Percentiles rank a stretch among this genome's conserved stretches.
These are phyloP conservation scores for Clavispora carvajalis DNA, from an alignment of 805 yeast species.

Conservation along the genomic window DNA sequence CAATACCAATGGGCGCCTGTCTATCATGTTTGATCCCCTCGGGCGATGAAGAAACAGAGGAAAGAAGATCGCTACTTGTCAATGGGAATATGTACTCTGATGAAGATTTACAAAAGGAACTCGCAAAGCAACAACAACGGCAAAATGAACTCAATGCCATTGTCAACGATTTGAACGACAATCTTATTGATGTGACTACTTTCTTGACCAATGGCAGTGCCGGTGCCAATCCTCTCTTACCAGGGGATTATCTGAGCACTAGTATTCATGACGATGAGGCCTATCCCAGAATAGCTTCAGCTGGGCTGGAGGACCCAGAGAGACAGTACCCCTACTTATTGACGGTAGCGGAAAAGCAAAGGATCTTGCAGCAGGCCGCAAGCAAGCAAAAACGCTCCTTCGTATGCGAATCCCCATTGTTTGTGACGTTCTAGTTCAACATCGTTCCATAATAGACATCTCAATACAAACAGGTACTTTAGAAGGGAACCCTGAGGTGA, in stretches of 20 bases:
- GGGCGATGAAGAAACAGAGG: constrained; percentile 35
- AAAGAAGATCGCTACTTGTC: constrained; percentile 32
- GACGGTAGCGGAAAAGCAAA: constrained; percentile 19
- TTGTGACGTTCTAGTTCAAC: constrained; percentile 9
- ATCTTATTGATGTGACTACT: constrained; percentile 33
- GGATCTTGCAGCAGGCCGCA: constrained; percentile 13
- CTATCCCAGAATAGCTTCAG: constrained; percentile 3
- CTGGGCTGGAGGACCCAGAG: constrained; percentile 10
- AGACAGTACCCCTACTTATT: constrained; percentile 20
- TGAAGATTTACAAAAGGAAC: constrained; percentile 30
- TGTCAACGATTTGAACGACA: constrained; percentile 37
- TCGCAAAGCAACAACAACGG: constrained; percentile 38
- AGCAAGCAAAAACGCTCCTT: background rate
- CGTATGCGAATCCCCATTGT: constrained; percentile 5
- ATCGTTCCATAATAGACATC: background rate
- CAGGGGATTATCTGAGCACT: constrained; percentile 1
- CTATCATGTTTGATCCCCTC: constrained; percentile 39
- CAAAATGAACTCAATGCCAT: constrained; percentile 43
- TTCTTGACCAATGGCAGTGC: constrained; percentile 18
- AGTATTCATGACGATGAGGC: constrained; percentile 5
- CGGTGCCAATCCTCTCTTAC: constrained; percentile 2
- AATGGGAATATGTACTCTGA: constrained; percentile 24
- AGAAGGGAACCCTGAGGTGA: too few relatives aligned
- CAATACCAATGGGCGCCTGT: constrained; percentile 40
- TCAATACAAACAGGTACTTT: background rate